A percentile compares a stretch with the other conserved stretches of the same genome.
Conservation (phyloP, 78 protist species). For the Dictyostelium capitatum region DNA sequence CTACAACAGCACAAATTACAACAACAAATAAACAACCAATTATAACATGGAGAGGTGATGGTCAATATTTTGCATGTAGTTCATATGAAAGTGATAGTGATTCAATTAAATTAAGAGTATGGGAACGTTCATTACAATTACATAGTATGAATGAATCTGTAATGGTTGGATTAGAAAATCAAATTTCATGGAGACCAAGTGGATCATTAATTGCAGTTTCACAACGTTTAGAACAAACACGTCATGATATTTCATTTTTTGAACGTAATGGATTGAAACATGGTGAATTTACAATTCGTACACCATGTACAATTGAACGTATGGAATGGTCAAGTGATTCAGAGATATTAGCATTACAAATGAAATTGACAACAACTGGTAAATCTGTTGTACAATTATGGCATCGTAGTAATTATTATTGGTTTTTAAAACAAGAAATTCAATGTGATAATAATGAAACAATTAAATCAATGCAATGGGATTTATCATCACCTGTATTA, state of each 20-base stretch:
- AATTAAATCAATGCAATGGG: slow-evolving; percentile 36
- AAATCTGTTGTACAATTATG: slow-evolving; percentile 66
- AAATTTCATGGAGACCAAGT: slow-evolving; percentile 60
- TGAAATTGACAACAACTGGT: not conserved
- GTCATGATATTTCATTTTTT: slow-evolving; percentile 75
- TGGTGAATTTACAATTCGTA: slow-evolving; percentile 70
- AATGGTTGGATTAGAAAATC: slow-evolving; percentile 51
- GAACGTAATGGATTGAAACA: slow-evolving; percentile 86
- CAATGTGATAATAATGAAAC: not conserved
- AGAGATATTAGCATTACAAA: slow-evolving; percentile 58
- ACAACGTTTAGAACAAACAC: slow-evolving; percentile 22
- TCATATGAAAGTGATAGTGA: slow-evolving; percentile 12
- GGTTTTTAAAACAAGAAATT: slow-evolving; percentile 77
- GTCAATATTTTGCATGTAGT: slow-evolving; percentile 71
- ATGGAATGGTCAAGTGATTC: slow-evolving; percentile 77
- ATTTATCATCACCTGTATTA: not conserved
- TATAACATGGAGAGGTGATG: slow-evolving; percentile 84
- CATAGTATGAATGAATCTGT: slow-evolving; percentile 40
- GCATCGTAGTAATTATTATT: slow-evolving; percentile 70
- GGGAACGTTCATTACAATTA: slow-evolving; percentile 71
- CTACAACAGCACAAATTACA: not conserved
- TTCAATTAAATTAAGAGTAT: slow-evolving; percentile 28
- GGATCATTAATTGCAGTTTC: slow-evolving; percentile 65
- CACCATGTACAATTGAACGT: not conserved
- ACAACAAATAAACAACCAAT: slow-evolving; percentile 13